phyloP scores from a whole-genome alignment of 2,329 filamentous ascomycete genomes.

The Plenodomus lindquistii region DNA sequence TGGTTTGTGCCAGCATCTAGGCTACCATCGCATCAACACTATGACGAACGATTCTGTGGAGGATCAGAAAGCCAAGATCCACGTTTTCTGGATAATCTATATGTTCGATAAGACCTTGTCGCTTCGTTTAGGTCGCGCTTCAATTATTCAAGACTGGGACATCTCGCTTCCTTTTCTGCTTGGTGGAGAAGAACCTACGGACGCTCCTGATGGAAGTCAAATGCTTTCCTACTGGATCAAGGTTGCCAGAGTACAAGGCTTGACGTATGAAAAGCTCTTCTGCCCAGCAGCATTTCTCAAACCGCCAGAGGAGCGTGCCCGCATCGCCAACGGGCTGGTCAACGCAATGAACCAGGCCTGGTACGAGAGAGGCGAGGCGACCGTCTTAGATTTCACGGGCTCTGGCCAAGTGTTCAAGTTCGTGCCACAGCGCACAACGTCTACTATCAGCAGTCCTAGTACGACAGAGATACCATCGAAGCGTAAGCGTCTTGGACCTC shows the following conservation, averaged over 20 bases:
- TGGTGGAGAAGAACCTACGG: constrained; percentile 5
- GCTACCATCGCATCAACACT: constrained; percentile 42
- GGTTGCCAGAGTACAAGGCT: constrained; percentile 39
- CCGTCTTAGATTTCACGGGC: constrained; percentile 9
- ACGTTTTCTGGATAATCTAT: constrained; percentile 46
- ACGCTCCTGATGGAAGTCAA: constrained; percentile 14
- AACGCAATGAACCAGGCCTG: constrained; percentile 32
- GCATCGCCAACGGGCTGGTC: constrained; percentile 31
- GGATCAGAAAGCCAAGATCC: constrained; percentile 32
- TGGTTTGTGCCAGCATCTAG: constrained; percentile 36
- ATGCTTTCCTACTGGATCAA: constrained; percentile 42
- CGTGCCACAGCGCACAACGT: constrained; percentile 1
- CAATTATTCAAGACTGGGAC: constrained; percentile 46
- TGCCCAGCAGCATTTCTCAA: constrained; percentile 40
- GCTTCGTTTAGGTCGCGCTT: constrained; percentile 42
- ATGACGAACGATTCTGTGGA: constrained; percentile 39
- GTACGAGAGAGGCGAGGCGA: constrained; percentile 33
- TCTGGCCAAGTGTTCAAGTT: constrained; percentile 1
- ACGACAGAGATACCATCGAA: constrained; percentile 31
- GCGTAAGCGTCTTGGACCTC: constrained; percentile 13
- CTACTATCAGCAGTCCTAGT: constrained; percentile 18
- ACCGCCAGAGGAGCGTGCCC: constrained; percentile 29
- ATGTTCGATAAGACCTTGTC: constrained; percentile 46
- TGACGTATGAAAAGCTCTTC: constrained; percentile 44
- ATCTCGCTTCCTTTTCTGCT: constrained; percentile 33